Percentiles rank a stretch among this genome's conserved stretches.
These are phyloP conservation scores for Ustilago xerochloae DNA, from an alignment of 1,284 basidiomycete genomes.

Conservation along the genomic window DNA sequence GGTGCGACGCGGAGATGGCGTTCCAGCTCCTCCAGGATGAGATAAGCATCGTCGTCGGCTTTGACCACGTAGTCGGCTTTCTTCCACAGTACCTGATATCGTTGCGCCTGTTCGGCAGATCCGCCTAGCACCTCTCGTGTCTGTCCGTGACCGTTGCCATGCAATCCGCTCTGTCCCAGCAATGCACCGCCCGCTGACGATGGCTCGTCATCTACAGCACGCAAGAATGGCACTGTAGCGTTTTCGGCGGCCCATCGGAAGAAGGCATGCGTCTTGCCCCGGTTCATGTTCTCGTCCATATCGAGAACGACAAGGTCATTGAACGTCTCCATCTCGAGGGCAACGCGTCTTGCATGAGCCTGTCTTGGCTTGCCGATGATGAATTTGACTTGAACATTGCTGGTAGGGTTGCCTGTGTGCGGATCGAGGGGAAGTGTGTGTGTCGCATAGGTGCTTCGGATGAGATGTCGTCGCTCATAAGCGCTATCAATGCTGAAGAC, in stretches of 20 bases:
- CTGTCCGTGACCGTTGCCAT: constrained; percentile 36
- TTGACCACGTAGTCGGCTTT: constrained; percentile 67
- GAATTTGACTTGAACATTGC: constrained; percentile 88
- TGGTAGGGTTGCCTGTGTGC: constrained; percentile 66
- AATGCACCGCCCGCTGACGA: neutral
- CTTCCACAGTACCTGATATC: constrained; percentile 64
- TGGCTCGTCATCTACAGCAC: constrained; percentile 28
- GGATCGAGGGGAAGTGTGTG: constrained; percentile 71
- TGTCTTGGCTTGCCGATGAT: constrained; percentile 86
- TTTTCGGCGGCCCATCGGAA: constrained; percentile 89
- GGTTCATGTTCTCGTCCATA: constrained; percentile 89
- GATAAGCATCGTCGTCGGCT: constrained; percentile 66
- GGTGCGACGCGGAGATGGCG: constrained; percentile 64
- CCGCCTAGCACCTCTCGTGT: constrained; percentile 42
- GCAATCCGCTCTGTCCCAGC: constrained; percentile 4
- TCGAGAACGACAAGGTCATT: constrained; percentile 89
- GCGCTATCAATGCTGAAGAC: constrained; percentile 84
- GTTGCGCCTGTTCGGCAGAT: constrained; percentile 18
- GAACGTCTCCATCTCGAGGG: constrained; percentile 90
- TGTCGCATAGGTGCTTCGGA: constrained; percentile 88
- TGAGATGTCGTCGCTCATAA: constrained; percentile 86
- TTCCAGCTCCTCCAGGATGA: constrained; percentile 66
- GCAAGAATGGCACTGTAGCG: constrained; percentile 82
- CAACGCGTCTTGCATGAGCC: constrained; percentile 81
- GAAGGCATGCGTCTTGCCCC: constrained; percentile 83